Base-by-base conservation (phyloP, 2,329 filamentous ascomycete genomes). In the Cordyceps militaris region DNA sequence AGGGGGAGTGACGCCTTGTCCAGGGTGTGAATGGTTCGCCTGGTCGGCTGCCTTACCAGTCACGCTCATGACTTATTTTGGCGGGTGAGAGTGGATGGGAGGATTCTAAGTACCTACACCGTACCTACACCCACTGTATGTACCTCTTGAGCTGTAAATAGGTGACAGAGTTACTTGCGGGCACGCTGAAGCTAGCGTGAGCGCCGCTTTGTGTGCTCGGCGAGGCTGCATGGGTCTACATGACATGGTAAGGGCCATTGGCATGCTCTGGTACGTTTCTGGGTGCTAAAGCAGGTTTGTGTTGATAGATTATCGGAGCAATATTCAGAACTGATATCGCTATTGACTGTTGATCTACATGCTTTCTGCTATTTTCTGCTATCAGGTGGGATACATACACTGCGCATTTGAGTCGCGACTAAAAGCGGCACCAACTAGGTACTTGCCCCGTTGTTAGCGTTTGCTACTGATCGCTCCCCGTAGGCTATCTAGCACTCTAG, bases 31-130 rank as follows among this genome's bases (percentile, higher is more conserved):
- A 59, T 40, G 36, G 44, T 56, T 44, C 48, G 58, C 52, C 46
- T 51, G 58, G 53, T 56, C 58, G 58, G 28, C 46, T 59, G 58
- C 58, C 58, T 59, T 52, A 38, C 23, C 26, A 56, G 38, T 59
- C 58, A 59, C 58, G 58, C 58, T 42, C 36, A 40, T 43, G 38
- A 57, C 53, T 40, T 53, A n/a, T 30, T 26, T 28, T n/a, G 2
- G n/a, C 19, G 47, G 30, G 8, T 21, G 42, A 21, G 26, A 13
- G 38, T 34, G 24, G 43, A n/a, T n/a, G n/a, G n/a, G n/a, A n/a
- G n/a, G n/a, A n/a, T n/a, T n/a, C n/a, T n/a, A n/a, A n/a, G n/a
- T n/a, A n/a, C n/a, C n/a, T n/a, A n/a, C n/a, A n/a, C n/a, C n/a
- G n/a, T n/a, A n/a, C n/a, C n/a, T n/a, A n/a, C n/a, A n/a, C n/a